A percentile compares a stretch with the other conserved stretches of the same genome.
Evolutionary conservation across 2,329 filamentous ascomycete genomes (phyloP).

Genomic region (Byssochlamys sp.): DNA sequence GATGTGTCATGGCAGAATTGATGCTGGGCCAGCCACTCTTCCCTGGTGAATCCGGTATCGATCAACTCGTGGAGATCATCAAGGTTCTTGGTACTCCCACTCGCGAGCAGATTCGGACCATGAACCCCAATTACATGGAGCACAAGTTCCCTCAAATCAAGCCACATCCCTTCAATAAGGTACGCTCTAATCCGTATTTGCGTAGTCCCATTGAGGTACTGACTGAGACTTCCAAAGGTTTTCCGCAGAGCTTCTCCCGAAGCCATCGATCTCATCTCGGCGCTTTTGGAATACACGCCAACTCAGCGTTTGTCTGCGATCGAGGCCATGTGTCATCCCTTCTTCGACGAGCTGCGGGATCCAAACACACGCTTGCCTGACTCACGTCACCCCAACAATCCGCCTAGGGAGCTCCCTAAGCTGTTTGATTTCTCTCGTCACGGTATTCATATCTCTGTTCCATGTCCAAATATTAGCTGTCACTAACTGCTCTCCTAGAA

Average conservation of each 20-base stretch:
- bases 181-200: conserved; percentile 18
- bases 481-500: conserved; percentile 48
- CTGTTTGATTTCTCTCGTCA: conserved; percentile 92
- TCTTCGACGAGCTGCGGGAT: conserved; percentile 93
- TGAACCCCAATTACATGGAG: conserved; percentile 99
- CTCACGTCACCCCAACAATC: conserved; percentile 76
- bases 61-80: conserved; percentile 98
- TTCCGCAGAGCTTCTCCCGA: conserved; percentile 91
- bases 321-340: conserved; percentile 95
- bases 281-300: conserved; percentile 89
- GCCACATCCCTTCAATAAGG: conserved; percentile 95
- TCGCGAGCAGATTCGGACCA: conserved; percentile 94
- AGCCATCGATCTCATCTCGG: conserved; percentile 89
- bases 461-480: not conserved
- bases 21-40: conserved; percentile 98
- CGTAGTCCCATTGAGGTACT: conserved; percentile 6
- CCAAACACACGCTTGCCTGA: conserved; percentile 85
- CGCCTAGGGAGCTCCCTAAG: conserved; percentile 69
- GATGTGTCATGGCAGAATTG: conserved; percentile 97
- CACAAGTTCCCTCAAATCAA: conserved; percentile 99
- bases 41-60: conserved; percentile 95
- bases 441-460: conserved; percentile 51
- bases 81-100: conserved; percentile 96
- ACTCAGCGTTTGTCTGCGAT: conserved; percentile 88
- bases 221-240: conserved; percentile 45